Evolutionary conservation across 768 basidiomycete genomes (phyloP).

Genomic region (Neoboletus brunneissimus): DNA sequence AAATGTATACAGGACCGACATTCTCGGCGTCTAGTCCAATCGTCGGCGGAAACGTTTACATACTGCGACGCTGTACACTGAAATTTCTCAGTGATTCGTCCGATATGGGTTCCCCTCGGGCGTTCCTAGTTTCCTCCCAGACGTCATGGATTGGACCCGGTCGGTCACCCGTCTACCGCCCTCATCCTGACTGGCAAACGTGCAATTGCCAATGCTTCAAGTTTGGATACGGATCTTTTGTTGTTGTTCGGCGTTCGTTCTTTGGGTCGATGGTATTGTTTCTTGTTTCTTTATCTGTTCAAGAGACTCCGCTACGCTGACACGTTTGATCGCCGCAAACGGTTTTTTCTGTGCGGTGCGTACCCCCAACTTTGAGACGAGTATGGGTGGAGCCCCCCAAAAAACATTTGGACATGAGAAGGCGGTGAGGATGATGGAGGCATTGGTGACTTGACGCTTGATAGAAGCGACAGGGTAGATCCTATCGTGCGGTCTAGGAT

Average conservation of each 20-base stretch:
- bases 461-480: not conserved
- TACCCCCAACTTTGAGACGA: not conserved
- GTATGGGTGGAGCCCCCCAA: not conserved
- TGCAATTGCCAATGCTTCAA: conserved; percentile 8
- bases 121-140: not conserved
- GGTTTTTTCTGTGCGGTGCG: not conserved
- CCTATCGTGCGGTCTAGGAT: not conserved
- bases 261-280: conserved; percentile 13
- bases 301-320: not conserved
- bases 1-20: not conserved
- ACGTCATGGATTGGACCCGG: not conserved
- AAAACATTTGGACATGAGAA: not conserved
- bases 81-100: conserved; percentile 7
- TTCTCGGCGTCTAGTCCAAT: too few relatives aligned
- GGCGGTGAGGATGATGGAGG: not conserved
- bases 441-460: not conserved
- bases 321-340: conserved; percentile 4
- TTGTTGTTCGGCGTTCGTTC: not conserved
- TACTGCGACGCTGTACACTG: too few relatives aligned
- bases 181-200: not conserved
- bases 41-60: not conserved
- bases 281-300: not conserved
- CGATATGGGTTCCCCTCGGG: conserved; percentile 11
- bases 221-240: conserved; percentile 1
- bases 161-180: not conserved